Evolutionary conservation across 345 rosid species (phyloP), one percentile per base, ranked within the genome.

Genomic region (Pelargonium nanum): DNA sequence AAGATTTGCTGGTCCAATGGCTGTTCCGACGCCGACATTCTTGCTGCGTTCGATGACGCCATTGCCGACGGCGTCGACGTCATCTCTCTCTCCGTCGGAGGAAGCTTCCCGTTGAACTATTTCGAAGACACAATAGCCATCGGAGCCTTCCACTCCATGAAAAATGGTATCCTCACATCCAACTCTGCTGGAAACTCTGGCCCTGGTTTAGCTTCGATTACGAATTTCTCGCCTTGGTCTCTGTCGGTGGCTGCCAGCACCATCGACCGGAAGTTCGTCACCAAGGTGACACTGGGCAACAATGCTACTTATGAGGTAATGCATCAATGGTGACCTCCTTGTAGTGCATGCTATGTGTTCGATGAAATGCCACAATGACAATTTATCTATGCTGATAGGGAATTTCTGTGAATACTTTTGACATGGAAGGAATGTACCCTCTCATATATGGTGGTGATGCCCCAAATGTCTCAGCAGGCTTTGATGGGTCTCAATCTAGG

Each of bases 161-260:
- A 34, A 56, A 19, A 68, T 23, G 77, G 68, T 5, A 57, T 74
- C 5, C 40, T 69, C 24, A 73, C 73, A 12, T 73, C 68, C 1
- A 24, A 19, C n/a, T 69, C 74, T 6, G 74, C 68, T 15, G 68
- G 65, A 2, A 67, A 72, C 22, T 19, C 48, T 0, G 75, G 75
- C 25, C 75, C 75, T 1, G 13, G 5, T n/a, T 24, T 61, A 0
- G 26, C 8, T 6, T 3, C 71, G 0, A 59, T 58, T 23, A 21
- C 67, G 2, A 74, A 70, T 28, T 24, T 25, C 19, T 70, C 78
- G 50, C 75, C 78, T 1, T 74, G 78, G 78, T 62, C 61, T 17
- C 21, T 74, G 54, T 73, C 84, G 0, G 83, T 80, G 30, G 82
- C 80, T 60, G 74, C 82, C 30, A 69, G 80, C 64, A 57, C 72